Evolutionary conservation across 192 early-diverging fungal species (phyloP).

Genomic region (Backusella westeae): DNA sequence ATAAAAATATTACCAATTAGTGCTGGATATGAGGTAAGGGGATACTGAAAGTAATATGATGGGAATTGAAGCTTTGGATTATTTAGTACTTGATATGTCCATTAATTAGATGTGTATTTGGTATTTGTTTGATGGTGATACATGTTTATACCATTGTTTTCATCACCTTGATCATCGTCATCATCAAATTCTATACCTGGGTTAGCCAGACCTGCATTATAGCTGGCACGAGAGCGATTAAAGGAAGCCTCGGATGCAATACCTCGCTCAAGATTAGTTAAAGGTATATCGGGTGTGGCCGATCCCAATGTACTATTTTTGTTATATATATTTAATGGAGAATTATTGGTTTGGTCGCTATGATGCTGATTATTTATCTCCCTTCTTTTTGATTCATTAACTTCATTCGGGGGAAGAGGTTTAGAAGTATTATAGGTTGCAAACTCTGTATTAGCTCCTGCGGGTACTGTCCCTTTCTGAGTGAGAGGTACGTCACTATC

Average conservation of each 20-base stretch:
- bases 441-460: neutral
- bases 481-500: constrained; percentile 29
- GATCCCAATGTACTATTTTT: neutral
- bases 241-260: neutral
- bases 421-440: neutral
- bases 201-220: neutral
- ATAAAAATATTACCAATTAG: neutral
- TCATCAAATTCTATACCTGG: neutral
- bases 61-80: neutral
- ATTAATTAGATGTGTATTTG: constrained; percentile 2
- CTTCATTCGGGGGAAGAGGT: neutral
- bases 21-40: neutral
- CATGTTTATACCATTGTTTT: neutral
- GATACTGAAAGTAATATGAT: neutral
- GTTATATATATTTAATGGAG: neutral
- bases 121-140: neutral
- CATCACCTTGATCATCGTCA: neutral
- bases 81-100: neutral
- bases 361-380: neutral
- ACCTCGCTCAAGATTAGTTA: neutral
- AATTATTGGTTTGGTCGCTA: neutral
- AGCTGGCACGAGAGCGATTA: neutral
- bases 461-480: constrained; percentile 9
- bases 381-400: neutral
- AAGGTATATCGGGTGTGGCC: neutral